phyloP scores from a whole-genome alignment of 441 rosid genomes.

The Euphorbia schlechtendalii region DNA sequence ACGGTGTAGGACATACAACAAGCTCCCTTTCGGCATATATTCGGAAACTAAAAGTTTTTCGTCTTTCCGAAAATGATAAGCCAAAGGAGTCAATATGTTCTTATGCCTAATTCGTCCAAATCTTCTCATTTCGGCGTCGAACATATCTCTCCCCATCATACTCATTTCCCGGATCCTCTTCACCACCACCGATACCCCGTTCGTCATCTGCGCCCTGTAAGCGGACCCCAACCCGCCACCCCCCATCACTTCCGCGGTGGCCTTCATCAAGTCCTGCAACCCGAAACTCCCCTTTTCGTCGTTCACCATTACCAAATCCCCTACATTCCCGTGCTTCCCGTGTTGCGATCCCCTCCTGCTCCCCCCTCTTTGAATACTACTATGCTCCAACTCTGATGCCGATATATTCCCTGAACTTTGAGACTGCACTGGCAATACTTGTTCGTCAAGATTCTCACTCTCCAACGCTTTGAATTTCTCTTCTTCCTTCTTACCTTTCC shows the following conservation, averaged over 20 bases:
- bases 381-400: too few species aligned
- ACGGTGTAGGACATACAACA: conserved; percentile 73
- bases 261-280: conserved; percentile 82
- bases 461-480: conserved; percentile 38
- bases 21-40: conserved; percentile 70
- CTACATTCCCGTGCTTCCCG: conserved; percentile 25
- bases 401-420: conserved; percentile 17
- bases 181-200: conserved; percentile 70
- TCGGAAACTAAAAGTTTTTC: conserved; percentile 79
- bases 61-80: conserved; percentile 68
- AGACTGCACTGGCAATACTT: not conserved
- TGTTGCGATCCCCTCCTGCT: conserved; percentile 20
- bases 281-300: conserved; percentile 67
- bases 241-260: conserved; percentile 85
- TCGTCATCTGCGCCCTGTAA: conserved; percentile 65
- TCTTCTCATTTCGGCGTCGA: conserved; percentile 59
- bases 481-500: conserved; percentile 23
- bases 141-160: conserved; percentile 42
- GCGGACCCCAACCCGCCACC: conserved; percentile 84
- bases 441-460: conserved; percentile 34
- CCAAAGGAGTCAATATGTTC: conserved; percentile 66
- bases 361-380: conserved; percentile 20
- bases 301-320: conserved; percentile 60
- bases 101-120: conserved; percentile 50
- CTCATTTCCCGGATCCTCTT: conserved; percentile 84